A percentile compares a stretch with the other conserved stretches of the same genome.
Conservation (phyloP, 148 eudicot genomes). For the Camellia sinensis region DNA sequence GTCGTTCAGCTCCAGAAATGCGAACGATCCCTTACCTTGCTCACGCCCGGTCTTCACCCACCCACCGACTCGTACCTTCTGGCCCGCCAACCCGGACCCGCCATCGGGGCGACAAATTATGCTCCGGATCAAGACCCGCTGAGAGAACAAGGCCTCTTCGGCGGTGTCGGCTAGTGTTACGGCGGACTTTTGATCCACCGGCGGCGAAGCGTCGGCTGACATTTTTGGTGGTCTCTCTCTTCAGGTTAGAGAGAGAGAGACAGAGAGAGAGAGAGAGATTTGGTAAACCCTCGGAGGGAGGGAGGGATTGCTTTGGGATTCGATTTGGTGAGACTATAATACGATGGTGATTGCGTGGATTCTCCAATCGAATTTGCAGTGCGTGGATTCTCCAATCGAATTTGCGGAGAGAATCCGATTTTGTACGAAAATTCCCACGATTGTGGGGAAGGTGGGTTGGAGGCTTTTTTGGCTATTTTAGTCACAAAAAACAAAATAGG, state of each 20-base stretch:
- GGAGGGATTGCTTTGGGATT: background rate
- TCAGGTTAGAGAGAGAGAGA: background rate
- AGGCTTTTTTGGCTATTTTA: too few relatives aligned
- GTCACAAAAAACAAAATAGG: too few relatives aligned
- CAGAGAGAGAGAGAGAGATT: background rate
- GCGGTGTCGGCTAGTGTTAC: constrained; percentile 22
- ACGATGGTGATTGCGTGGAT: background rate
- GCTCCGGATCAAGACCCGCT: constrained; percentile 53
- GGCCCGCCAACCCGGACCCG: constrained; percentile 71
- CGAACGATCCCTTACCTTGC: constrained; percentile 64
- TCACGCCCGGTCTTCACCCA: constrained; percentile 87
- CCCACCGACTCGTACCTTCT: constrained; percentile 56
- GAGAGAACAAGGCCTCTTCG: constrained; percentile 52
- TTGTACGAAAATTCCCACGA: background rate
- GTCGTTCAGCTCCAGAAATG: constrained; percentile 70
- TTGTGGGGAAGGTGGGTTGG: too few relatives aligned
- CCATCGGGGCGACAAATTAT: constrained; percentile 59
- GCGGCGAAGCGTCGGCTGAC: constrained; percentile 17
- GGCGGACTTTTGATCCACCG: constrained; percentile 20
- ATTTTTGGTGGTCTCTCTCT: background rate
- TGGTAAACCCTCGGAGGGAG: background rate
- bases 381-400: background rate
- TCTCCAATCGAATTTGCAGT: background rate
- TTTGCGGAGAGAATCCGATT: background rate
- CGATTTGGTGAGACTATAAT: background rate